A percentile compares a stretch with the other conserved stretches of the same genome.
These are phyloP conservation scores for Spinellus fusiger DNA, from an alignment of 192 early-diverging fungal genomes.

Conservation along the genomic window DNA sequence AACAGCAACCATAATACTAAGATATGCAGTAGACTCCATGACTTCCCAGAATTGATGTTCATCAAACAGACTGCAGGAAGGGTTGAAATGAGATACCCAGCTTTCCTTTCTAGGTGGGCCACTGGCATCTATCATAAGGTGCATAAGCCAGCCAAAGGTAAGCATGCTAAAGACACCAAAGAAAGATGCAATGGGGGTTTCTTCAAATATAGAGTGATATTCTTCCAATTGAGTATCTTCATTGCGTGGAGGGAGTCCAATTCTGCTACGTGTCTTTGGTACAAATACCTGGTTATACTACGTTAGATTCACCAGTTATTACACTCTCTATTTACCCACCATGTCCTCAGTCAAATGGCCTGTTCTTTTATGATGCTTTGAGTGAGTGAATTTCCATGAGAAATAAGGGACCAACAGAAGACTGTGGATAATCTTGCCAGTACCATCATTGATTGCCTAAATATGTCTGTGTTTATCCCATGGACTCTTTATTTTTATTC, in stretches of 20 bases:
- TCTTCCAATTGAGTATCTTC: constrained; percentile 19
- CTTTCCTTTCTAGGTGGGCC: constrained; percentile 63
- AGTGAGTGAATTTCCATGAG: constrained; percentile 90
- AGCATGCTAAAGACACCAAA: constrained; percentile 63
- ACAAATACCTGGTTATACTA: constrained; percentile 89
- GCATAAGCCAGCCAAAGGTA: constrained; percentile 84
- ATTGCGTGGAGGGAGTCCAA: constrained; percentile 44
- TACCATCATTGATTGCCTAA: constrained; percentile 73
- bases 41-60: constrained; percentile 64
- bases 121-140: constrained; percentile 72
- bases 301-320: too few relatives aligned
- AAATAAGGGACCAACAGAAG: constrained; percentile 88
- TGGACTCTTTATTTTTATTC: not conserved
- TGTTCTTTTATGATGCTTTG: constrained; percentile 89
- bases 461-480: not conserved
- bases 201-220: constrained; percentile 53
- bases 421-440: constrained; percentile 87
- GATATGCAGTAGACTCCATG: constrained; percentile 60
- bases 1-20: constrained; percentile 51
- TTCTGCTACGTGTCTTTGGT: constrained; percentile 47
- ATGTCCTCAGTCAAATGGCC: constrained; percentile 88
- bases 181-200: constrained; percentile 66
- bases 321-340: too few relatives aligned
- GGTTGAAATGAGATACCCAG: constrained; percentile 85
- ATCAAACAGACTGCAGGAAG: constrained; percentile 74